Conservation (phyloP, 345 rosid species). For the Hibiscus syriacus region DNA sequence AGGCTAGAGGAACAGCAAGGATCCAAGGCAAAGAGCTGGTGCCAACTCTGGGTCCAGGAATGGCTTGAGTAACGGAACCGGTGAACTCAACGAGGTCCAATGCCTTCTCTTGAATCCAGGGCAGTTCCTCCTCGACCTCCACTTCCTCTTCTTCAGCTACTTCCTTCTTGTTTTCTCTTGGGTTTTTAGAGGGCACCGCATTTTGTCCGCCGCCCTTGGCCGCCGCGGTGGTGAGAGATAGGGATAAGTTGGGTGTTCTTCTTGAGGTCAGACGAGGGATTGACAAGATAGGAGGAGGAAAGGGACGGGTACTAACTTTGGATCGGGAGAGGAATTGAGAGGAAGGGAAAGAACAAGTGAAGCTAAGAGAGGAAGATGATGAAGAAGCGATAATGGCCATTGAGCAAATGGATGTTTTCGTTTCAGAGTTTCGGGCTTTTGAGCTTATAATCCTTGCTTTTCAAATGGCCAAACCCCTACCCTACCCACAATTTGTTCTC, state of each 20-base stretch:
- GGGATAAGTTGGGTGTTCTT: background rate
- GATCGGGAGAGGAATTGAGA: constrained; percentile 20
- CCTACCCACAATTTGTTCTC: background rate
- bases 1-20: constrained; percentile 78
- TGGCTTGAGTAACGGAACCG: constrained; percentile 81
- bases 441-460: background rate
- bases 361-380: background rate
- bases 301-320: constrained; percentile 14
- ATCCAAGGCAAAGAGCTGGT: constrained; percentile 87
- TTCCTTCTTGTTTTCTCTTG: constrained; percentile 17
- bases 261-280: constrained; percentile 11
- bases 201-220: constrained; percentile 22
- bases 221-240: constrained; percentile 22
- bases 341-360: constrained; percentile 8
- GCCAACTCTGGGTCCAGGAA: constrained; percentile 95
- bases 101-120: constrained; percentile 94
- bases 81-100: constrained; percentile 87
- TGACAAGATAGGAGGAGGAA: constrained; percentile 10
- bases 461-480: background rate
- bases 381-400: constrained; percentile 30
- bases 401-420: background rate
- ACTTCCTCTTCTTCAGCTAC: constrained; percentile 19
- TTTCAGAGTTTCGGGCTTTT: background rate
- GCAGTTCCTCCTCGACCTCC: constrained; percentile 75
- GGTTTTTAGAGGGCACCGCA: background rate